Base-by-base conservation (phyloP, 352 stramenopile species). In the Halophytophthora batemanensis region DNA sequence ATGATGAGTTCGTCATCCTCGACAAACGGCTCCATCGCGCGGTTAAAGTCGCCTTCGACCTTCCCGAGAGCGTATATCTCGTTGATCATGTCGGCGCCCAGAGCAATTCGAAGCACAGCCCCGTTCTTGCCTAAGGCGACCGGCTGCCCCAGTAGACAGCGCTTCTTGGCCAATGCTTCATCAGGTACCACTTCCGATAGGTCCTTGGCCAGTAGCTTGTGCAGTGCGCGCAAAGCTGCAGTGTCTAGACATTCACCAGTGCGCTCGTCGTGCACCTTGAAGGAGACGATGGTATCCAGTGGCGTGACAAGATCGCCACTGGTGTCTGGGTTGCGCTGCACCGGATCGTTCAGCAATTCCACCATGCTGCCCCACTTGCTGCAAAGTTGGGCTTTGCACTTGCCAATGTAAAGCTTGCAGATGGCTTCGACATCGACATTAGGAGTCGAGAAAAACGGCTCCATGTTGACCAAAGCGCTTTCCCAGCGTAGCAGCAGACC, bases 1-100 rank as follows among this genome's bases (percentile, higher is more conserved):
- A 93, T 8, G 10, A 90, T 61, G 43, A 66, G 48, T 36, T 82
- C 67, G 39, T 93, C 82, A 10, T 89, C 65, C 12, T 60, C 28
- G 1, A 80, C 59, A 7, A 86, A 64, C 15, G 74, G 62, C 8
- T 77, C 61, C 2, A 87, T 56, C 6, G 69, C 58, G 23, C 50
- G 46, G 3, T 23, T 43, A 35, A 64, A 71, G 29, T 59, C 59
- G 15, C 70, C 64, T 36, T 74, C 61, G 11, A 49, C 55, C 29
- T 62, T 61, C 5, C 71, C 63, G 21, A 65, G 64, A 50, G 68
- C 64, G 59, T 82, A 79, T 40, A 87, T 73, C 15, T 50, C 45
- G 43, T 93, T 93, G 38, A 95, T 68, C 82, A 96, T 96, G 48
- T 95, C 86, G 19, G 86, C 86, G 12, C 86, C 83, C 25, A 96